phyloP scores from a whole-genome alignment of 2,329 filamentous ascomycete species.

The Talaromyces islandicus region DNA sequence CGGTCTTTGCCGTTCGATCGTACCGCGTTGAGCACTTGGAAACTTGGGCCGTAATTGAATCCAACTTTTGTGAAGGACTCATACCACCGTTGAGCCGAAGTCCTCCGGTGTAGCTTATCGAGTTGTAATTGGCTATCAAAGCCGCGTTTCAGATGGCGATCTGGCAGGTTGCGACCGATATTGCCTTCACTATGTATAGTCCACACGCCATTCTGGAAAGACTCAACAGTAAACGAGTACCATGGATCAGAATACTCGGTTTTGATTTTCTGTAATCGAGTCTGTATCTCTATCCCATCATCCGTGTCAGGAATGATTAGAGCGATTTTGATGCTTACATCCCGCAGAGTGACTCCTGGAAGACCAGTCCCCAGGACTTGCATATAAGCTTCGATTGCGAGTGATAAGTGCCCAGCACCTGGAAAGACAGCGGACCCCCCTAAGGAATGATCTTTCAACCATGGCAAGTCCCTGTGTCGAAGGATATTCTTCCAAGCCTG shows the following conservation, averaged over 20 bases:
- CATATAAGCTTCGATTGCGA: conserved; percentile 9
- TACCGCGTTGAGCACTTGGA: conserved; percentile 1
- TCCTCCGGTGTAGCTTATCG: too few relatives aligned
- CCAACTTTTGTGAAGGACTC: neutral
- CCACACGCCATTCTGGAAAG: too few relatives aligned
- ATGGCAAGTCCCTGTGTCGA: conserved; percentile 2
- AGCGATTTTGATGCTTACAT: neutral
- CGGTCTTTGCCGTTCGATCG: neutral
- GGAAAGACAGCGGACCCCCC: neutral
- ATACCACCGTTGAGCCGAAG: too few relatives aligned
- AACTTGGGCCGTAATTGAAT: conserved; percentile 12
- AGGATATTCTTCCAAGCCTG: conserved; percentile 6
- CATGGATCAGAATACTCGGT: too few relatives aligned
- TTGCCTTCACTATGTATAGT: too few relatives aligned
- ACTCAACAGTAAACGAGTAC: too few relatives aligned
- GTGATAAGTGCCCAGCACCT: neutral
- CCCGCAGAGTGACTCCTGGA: neutral
- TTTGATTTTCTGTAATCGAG: too few relatives aligned
- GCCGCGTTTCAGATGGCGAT: neutral
- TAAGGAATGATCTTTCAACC: conserved; percentile 16
- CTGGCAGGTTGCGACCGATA: neutral
- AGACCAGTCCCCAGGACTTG: neutral
- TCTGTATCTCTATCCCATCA: neutral
- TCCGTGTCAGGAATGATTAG: conserved; percentile 4
- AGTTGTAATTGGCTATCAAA: neutral